These are phyloP conservation scores for Moricandia moricandioides DNA, from an alignment of 345 rosid species.

Conservation along the genomic window DNA sequence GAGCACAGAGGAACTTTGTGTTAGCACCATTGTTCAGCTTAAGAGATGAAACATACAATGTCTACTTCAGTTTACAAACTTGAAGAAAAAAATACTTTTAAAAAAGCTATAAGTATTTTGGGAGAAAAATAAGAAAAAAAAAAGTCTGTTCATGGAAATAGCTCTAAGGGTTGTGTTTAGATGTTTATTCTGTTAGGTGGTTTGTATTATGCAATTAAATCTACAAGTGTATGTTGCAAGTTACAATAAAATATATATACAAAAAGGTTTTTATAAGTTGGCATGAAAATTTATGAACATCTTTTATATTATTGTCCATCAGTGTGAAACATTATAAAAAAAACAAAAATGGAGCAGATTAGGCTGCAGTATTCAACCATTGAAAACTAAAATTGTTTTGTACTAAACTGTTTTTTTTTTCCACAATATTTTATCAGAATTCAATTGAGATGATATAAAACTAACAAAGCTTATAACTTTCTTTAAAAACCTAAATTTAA, in stretches of 20 bases:
- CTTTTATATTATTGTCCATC: background rate
- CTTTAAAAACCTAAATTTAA: background rate
- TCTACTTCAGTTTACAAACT: slow-evolving; percentile 61
- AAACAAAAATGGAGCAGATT: background rate
- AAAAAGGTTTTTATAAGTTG: background rate
- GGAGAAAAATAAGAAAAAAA: background rate
- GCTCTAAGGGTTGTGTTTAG: slow-evolving; percentile 14
- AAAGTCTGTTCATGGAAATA: background rate
- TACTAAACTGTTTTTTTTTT: background rate
- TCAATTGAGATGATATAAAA: background rate
- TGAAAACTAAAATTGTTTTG: background rate
- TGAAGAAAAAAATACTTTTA: slow-evolving; percentile 18
- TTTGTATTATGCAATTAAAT: slow-evolving; percentile 17
- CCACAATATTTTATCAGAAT: background rate
- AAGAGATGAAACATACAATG: slow-evolving; percentile 76
- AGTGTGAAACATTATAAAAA: background rate
- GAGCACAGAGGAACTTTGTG: slow-evolving; percentile 59
- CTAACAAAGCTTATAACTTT: background rate
- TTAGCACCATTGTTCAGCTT: slow-evolving; percentile 67
- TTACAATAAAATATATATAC: background rate
- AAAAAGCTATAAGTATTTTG: background rate
- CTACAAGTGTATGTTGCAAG: slow-evolving; percentile 22
- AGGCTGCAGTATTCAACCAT: background rate
- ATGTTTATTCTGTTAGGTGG: slow-evolving; percentile 24
- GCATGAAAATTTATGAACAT: background rate